Percentiles rank a stretch among this genome's conserved stretches.
Conservation (phyloP, 345 rosid species). For the Populus euphratica region DNA sequence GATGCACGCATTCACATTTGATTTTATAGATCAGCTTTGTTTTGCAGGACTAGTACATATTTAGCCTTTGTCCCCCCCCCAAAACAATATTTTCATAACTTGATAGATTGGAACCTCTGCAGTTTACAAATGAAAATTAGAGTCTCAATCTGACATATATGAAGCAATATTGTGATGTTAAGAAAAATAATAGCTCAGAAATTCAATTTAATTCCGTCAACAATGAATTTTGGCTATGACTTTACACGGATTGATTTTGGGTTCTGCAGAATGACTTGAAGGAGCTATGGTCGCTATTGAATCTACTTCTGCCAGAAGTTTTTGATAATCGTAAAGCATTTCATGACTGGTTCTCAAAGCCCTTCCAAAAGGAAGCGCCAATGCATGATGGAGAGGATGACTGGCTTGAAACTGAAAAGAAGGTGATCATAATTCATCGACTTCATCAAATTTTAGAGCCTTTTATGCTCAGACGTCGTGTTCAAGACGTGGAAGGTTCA, state of each 20-base stretch:
- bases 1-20: not conserved
- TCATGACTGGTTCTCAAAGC: slow-evolving; percentile 99
- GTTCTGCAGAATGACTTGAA: slow-evolving; percentile 88
- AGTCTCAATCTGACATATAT: not conserved
- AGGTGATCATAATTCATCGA: slow-evolving; percentile 94
- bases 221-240: not conserved
- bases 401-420: slow-evolving; percentile 99
- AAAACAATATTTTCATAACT: too few species aligned
- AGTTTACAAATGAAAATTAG: not conserved
- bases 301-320: slow-evolving; percentile 98
- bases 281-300: slow-evolving; percentile 98
- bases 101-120: not conserved
- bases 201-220: not conserved
- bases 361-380: slow-evolving; percentile 88
- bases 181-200: not conserved
- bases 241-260: slow-evolving; percentile 3
- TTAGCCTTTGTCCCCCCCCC: not conserved
- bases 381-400: slow-evolving; percentile 88
- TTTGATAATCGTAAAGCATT: slow-evolving; percentile 98
- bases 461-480: slow-evolving; percentile 99
- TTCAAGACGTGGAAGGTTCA: slow-evolving; percentile 98
- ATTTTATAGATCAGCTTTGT: not conserved
- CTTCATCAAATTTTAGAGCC: slow-evolving; percentile 99
- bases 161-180: not conserved
- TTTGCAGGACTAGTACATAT: not conserved